Base-by-base conservation (phyloP, 371 early-diverging fungal genomes). In the Capillidium heterosporum region DNA sequence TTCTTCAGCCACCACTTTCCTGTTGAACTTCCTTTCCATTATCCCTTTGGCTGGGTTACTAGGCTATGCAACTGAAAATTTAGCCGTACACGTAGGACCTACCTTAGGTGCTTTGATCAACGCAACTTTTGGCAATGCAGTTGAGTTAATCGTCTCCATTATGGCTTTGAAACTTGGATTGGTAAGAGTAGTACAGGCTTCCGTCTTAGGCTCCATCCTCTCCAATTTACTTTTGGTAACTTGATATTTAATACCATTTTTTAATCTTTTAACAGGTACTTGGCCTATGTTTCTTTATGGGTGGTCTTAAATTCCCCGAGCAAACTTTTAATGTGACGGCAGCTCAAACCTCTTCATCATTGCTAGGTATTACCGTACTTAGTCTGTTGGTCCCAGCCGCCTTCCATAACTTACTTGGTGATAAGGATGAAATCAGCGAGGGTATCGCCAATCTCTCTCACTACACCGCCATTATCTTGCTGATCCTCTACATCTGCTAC, bases 41-140 rank as follows among this genome's bases (percentile, higher is more conserved):
- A 63, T 95, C 21, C 91, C 91, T 2, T 65, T 92, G 32, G 91
- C 91, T 26, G 87, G 46, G 59, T 63, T 81, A 19, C 71, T 87
- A 21, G 83, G 77, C 35, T 72, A 75, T 51, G 78, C 83, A 1
- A 71, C 71, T 24, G 71, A 71, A 48, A 68, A 71, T 32, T 74
- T 80, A 35, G 58, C 68, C 0, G 55, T 63, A 23, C 39, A 67
- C n/a, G 43, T 65, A n/a, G 82, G 80, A 11, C 70, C 75, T 73
- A 77, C 86, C n/a, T 71, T 92, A 31, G 91, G 91, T 46, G 91
- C 85, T n/a, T 71, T 92, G 23, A 63, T 92, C 41, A 90, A 90
- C 63, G 91, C 87, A 0, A 83, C 88, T 10, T 81, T 89, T 73
- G 77, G 91, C 64, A 67, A 91, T 57, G 86, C 87, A 1, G 87